These are phyloP conservation scores for Trametopsis cervina DNA, from an alignment of 768 basidiomycete species.

Conservation along the genomic window DNA sequence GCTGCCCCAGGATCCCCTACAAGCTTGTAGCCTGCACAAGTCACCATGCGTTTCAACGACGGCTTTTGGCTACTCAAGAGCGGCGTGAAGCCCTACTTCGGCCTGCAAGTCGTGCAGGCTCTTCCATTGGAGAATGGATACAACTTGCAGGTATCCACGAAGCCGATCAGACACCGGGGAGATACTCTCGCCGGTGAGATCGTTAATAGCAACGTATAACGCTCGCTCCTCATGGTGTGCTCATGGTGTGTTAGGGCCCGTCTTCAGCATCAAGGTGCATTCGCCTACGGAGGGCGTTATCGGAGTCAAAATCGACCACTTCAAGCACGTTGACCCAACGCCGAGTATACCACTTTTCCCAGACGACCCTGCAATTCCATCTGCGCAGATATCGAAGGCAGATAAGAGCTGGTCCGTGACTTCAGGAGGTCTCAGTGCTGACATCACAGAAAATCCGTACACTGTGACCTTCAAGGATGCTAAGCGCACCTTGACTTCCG, in stretches of 20 bases:
- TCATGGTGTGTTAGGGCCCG: conserved; percentile 32
- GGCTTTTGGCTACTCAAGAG: conserved; percentile 64
- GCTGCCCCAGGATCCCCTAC: too few species aligned
- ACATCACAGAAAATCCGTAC: conserved; percentile 54
- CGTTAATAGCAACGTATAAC: background rate
- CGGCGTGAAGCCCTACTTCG: conserved; percentile 55
- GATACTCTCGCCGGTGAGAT: conserved; percentile 53
- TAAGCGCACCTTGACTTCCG: conserved; percentile 37
- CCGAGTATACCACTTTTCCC: conserved; percentile 58
- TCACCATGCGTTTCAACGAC: conserved; percentile 71
- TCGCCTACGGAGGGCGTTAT: conserved; percentile 50
- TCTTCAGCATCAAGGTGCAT: conserved; percentile 44
- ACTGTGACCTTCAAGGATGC: conserved; percentile 54
- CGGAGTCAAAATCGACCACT: conserved; percentile 51
- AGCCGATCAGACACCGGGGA: conserved; percentile 54
- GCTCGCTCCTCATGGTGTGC: conserved; percentile 14
- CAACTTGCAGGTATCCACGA: conserved; percentile 53
- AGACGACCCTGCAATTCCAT: conserved; percentile 43
- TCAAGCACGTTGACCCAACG: conserved; percentile 35
- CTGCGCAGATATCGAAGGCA: conserved; percentile 29
- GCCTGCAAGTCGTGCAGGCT: conserved; percentile 52
- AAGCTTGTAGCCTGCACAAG: too few species aligned
- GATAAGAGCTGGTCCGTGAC: conserved; percentile 27
- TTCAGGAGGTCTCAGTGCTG: conserved; percentile 44
- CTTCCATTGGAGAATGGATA: conserved; percentile 34